Percentiles rank a stretch among this genome's conserved stretches.
phyloP scores from a whole-genome alignment of 2,329 filamentous ascomycete species.

The Colletotrichum noveboracense region DNA sequence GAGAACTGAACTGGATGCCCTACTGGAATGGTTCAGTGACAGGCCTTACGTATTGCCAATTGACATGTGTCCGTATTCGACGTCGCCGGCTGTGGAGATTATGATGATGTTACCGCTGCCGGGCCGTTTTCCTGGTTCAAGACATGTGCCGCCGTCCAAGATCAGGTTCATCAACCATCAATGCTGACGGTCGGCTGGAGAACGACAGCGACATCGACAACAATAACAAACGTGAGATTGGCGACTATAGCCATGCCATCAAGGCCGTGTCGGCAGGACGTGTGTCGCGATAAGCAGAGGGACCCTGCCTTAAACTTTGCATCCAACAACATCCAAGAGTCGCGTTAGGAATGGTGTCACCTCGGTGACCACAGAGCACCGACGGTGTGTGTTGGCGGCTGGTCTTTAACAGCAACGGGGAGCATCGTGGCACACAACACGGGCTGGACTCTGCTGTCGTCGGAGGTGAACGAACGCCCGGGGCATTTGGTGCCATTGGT shows the following conservation, averaged over 20 bases:
- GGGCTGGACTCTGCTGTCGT: not conserved
- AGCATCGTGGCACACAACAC: not conserved
- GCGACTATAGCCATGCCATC: not conserved
- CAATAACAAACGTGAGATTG: not conserved
- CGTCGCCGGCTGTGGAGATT: not conserved
- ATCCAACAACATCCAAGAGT: conserved; percentile 19
- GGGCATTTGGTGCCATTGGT: not conserved
- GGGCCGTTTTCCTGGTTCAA: not conserved
- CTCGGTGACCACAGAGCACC: conserved; percentile 19
- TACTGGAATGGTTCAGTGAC: not conserved
- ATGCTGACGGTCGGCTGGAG: not conserved
- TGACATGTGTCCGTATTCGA: not conserved
- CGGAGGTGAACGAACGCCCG: not conserved
- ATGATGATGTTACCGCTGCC: not conserved
- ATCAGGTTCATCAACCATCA: not conserved
- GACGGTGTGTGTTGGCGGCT: not conserved
- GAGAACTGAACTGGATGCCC: not conserved
- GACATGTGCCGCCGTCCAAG: not conserved
- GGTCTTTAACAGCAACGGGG: not conserved
- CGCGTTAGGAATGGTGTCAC: conserved; percentile 8
- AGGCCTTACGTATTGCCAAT: not conserved
- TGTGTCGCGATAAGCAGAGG: not conserved
- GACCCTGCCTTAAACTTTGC: not conserved
- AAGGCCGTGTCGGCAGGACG: not conserved
- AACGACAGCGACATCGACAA: not conserved